These are phyloP conservation scores for Saccharomycopsis selenospora DNA, from an alignment of 805 yeast species.

Conservation along the genomic window DNA sequence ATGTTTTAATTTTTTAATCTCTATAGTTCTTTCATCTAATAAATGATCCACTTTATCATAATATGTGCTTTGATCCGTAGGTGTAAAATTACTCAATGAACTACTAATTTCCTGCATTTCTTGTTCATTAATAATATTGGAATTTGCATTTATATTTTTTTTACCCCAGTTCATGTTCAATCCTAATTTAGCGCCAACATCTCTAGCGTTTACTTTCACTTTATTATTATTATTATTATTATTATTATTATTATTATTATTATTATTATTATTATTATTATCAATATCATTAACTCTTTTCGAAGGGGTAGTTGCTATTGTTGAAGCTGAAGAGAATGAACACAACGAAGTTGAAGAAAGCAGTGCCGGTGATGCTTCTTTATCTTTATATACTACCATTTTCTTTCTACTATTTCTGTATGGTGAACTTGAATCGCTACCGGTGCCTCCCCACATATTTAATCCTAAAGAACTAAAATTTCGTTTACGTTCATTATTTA, in stretches of 20 bases:
- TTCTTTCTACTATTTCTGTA: background rate
- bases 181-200: constrained; percentile 6
- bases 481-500: constrained; percentile 2
- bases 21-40: constrained; percentile 11
- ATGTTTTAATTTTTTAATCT: constrained; percentile 16
- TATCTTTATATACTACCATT: constrained; percentile 1
- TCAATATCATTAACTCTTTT: no score
- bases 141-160: background rate
- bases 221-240: background rate
- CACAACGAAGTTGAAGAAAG: no score
- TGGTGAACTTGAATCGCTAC: no score
- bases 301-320: no score
- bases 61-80: constrained; percentile 6
- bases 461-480: constrained; percentile 8
- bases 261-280: no score
- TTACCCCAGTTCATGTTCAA: constrained; percentile 8
- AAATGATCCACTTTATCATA: constrained; percentile 19
- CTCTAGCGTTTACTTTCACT: constrained; percentile 9
- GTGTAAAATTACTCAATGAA: constrained; percentile 6
- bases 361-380: background rate
- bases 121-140: background rate
- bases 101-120: no score
- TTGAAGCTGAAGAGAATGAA: background rate
- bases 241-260: no score
- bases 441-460: constrained; percentile 11